phyloP scores from a whole-genome alignment of 148 eudicot species.

The Diospyros kaki region DNA sequence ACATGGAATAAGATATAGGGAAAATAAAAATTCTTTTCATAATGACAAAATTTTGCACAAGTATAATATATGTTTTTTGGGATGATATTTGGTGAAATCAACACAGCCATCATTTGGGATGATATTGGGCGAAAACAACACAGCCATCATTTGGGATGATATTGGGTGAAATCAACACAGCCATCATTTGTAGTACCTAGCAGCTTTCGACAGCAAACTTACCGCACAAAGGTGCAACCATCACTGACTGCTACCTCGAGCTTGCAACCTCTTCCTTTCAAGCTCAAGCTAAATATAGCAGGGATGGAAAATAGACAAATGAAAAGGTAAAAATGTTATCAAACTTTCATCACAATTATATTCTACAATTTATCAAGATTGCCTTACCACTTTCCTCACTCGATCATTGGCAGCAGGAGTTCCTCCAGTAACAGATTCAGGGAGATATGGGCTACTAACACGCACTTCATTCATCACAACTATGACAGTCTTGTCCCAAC shows the following conservation, averaged over 20 bases:
- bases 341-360: slow-evolving; percentile 1
- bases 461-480: slow-evolving; percentile 95
- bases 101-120: background rate
- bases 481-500: slow-evolving; percentile 87
- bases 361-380: background rate
- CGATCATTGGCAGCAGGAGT: slow-evolving; percentile 93
- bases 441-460: slow-evolving; percentile 79
- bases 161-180: background rate
- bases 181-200: slow-evolving; percentile 13
- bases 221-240: background rate
- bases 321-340: background rate
- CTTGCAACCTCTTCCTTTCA: slow-evolving; percentile 73
- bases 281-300: slow-evolving; percentile 50
- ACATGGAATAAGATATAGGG: background rate
- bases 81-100: background rate
- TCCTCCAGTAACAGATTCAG: slow-evolving; percentile 90
- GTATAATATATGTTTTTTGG: background rate
- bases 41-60: background rate
- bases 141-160: background rate
- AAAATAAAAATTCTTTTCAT: background rate
- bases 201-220: background rate
- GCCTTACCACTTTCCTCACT: slow-evolving; percentile 93
- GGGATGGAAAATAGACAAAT: background rate
- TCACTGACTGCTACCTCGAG: slow-evolving; percentile 47
- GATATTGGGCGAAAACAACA: background rate